These are phyloP conservation scores for Exserohilum turcica DNA, from an alignment of 2,329 filamentous ascomycete genomes.

Conservation along the genomic window DNA sequence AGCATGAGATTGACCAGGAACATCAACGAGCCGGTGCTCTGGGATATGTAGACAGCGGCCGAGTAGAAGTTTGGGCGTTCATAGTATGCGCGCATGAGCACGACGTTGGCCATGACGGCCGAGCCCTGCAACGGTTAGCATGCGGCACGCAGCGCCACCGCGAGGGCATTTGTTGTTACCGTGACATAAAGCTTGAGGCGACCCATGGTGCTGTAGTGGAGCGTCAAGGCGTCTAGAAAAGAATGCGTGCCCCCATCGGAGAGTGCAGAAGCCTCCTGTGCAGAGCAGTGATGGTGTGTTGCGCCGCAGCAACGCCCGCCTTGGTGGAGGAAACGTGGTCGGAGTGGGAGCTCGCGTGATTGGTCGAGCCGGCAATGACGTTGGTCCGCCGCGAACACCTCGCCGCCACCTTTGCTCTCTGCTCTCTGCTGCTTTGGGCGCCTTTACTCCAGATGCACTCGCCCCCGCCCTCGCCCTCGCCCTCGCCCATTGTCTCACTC, in stretches of 20 bases:
- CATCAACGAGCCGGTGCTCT: conserved; percentile 94
- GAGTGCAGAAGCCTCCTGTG: conserved; percentile 13
- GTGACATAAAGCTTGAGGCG: conserved; percentile 44
- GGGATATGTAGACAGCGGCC: conserved; percentile 92
- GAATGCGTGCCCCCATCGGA: conserved; percentile 20
- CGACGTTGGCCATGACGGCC: conserved; percentile 78
- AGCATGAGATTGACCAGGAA: conserved; percentile 91
- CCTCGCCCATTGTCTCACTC: too few species aligned
- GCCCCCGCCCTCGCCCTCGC: too few species aligned
- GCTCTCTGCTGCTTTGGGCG: background rate
- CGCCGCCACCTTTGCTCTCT: too few species aligned
- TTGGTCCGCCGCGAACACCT: conserved; percentile 4
- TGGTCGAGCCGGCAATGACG: conserved; percentile 8
- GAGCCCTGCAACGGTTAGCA: conserved; percentile 59
- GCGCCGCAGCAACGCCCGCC: conserved; percentile 19
- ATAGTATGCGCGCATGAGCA: conserved; percentile 88
- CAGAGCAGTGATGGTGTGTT: conserved; percentile 16
- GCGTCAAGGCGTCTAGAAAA: conserved; percentile 13
- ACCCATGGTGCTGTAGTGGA: conserved; percentile 32
- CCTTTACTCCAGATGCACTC: too few species aligned
- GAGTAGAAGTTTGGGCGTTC: conserved; percentile 98
- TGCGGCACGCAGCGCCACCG: background rate
- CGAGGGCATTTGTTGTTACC: conserved; percentile 23
- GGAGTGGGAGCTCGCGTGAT: conserved; percentile 10
- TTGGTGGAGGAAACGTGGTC: conserved; percentile 18